Evolutionary conservation across 495 filamentous ascomycete genomes (phyloP).

Genomic region (Penicillium paxilli): DNA sequence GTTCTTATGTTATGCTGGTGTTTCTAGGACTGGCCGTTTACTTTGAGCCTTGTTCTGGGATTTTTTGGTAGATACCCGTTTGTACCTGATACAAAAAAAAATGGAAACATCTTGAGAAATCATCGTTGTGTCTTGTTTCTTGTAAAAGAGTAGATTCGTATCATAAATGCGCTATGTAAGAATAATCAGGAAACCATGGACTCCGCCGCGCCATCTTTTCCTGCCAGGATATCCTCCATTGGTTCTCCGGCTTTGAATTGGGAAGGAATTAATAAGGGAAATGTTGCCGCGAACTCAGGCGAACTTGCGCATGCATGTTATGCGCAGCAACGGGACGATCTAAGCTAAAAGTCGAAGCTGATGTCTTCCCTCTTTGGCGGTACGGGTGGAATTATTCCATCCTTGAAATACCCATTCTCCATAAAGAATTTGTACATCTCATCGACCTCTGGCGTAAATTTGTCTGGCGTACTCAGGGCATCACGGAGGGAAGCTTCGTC

Average conservation of each 20-base stretch:
- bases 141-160: background rate
- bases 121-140: too few relatives aligned
- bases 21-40: conserved; percentile 13
- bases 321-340: background rate
- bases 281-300: too few relatives aligned
- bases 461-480: conserved; percentile 35
- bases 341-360: conserved; percentile 62
- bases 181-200: too few relatives aligned
- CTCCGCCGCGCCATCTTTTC: background rate
- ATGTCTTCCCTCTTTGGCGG: conserved; percentile 75
- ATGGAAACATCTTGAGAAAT: conserved; percentile 34
- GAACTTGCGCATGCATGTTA: too few relatives aligned
- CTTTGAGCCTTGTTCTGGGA: conserved; percentile 16
- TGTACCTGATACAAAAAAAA: conserved; percentile 39
- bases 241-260: background rate
- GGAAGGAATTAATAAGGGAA: too few relatives aligned
- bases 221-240: background rate
- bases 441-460: conserved; percentile 49
- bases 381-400: conserved; percentile 64
- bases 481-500: conserved; percentile 43
- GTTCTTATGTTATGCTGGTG: conserved; percentile 8
- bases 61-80: conserved; percentile 35
- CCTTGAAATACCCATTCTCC: conserved; percentile 62
- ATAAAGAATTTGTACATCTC: conserved; percentile 60
- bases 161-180: background rate